Conservation (phyloP, 805 yeast genomes). For the Sungouiozyma ichnusensis region DNA sequence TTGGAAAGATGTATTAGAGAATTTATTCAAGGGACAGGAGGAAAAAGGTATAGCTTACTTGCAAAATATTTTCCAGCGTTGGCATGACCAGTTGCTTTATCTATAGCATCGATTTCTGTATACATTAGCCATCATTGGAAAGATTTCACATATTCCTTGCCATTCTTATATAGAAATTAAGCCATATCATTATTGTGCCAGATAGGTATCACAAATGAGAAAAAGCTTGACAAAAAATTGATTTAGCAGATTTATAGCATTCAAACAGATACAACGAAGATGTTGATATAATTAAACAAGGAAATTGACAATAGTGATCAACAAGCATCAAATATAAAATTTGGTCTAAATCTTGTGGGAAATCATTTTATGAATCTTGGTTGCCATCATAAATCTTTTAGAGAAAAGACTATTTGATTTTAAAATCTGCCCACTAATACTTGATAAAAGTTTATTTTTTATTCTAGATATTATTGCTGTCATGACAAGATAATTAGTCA, state of each 20-base stretch:
- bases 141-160: too few species aligned
- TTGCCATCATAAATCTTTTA: background rate
- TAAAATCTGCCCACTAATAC: background rate
- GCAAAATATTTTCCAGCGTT: constrained; percentile 24
- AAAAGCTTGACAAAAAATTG: too few species aligned
- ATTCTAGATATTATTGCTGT: background rate
- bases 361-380: background rate
- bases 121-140: too few species aligned
- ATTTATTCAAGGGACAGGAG: constrained; percentile 33
- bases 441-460: background rate
- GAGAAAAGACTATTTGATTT: background rate
- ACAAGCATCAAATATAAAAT: too few species aligned
- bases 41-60: constrained; percentile 27
- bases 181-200: background rate
- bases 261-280: too few species aligned
- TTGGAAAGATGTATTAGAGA: constrained; percentile 40
- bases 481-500: background rate
- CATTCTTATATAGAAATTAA: too few species aligned
- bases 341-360: too few species aligned
- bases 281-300: too few species aligned
- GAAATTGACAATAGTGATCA: too few species aligned
- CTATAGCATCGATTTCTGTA: constrained; percentile 6
- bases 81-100: constrained; percentile 21
- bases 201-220: background rate
- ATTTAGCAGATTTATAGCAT: too few species aligned